phyloP scores from a whole-genome alignment of 1,284 basidiomycete genomes.

The Tilletia walkeri region DNA sequence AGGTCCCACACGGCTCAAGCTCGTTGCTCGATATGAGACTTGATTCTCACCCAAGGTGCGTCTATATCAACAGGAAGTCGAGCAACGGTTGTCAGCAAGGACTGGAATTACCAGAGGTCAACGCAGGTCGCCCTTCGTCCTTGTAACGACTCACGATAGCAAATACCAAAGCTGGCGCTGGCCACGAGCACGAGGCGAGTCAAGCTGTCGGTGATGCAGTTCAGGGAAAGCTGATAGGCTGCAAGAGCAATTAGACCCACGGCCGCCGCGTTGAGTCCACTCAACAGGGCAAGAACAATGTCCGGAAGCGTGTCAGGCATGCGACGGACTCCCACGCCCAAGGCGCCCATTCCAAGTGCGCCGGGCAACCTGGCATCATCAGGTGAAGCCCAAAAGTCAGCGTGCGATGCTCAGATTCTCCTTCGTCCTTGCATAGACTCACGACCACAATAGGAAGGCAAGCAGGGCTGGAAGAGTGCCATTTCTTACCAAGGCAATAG shows the following conservation, averaged over 20 bases:
- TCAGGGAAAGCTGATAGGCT: conserved; percentile 61
- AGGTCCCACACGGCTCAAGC: too few species aligned
- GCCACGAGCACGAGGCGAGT: conserved; percentile 61
- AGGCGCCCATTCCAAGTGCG: conserved; percentile 62
- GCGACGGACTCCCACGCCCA: conserved; percentile 61
- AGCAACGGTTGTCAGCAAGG: too few species aligned
- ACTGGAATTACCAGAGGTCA: too few species aligned
- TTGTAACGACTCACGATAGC: conserved; percentile 58
- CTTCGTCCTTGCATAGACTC: conserved; percentile 15
- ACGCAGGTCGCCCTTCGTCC: too few species aligned
- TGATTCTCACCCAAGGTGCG: conserved; percentile 11
- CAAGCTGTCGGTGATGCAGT: conserved; percentile 61
- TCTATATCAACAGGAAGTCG: not conserved
- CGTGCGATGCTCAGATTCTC: conserved; percentile 3
- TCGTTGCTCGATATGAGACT: not conserved
- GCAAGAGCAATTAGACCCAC: conserved; percentile 65
- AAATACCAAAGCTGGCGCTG: conserved; percentile 61
- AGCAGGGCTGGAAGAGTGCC: conserved; percentile 56
- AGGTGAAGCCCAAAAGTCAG: conserved; percentile 11
- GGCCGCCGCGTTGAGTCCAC: conserved; percentile 64
- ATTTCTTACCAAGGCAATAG: conserved; percentile 55
- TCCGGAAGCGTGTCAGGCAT: conserved; percentile 61
- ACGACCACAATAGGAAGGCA: conserved; percentile 57
- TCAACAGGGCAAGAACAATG: conserved; percentile 62
- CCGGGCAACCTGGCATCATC: conserved; percentile 57